A percentile compares a stretch with the other conserved stretches of the same genome.
Evolutionary conservation across 73 alveolate genomes (phyloP).

Genomic region (Breviolum minutum): DNA sequence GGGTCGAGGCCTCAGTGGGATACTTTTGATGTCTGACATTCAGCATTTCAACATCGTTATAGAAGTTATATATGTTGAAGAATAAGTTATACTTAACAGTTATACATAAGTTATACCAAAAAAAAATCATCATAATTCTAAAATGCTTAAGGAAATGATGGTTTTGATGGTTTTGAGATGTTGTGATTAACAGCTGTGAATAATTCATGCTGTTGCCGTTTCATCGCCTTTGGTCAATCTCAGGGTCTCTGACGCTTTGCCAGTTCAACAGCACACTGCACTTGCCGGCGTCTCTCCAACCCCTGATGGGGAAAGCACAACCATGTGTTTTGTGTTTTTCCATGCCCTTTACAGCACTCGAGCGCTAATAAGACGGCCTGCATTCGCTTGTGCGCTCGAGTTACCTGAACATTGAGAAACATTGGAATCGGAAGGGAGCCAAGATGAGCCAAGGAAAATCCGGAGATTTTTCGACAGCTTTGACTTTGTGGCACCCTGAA

Average conservation of each 20-base stretch:
- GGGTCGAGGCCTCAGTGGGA: background rate
- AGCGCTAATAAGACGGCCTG: constrained; percentile 8
- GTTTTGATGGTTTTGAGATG: no score
- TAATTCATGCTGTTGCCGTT: background rate
- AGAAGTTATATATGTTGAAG: no score
- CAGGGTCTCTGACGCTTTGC: constrained; percentile 12
- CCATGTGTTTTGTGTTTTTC: background rate
- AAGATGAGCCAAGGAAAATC: background rate
- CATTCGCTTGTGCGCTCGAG: constrained; percentile 91
- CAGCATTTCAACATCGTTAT: no score
- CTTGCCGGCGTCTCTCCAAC: constrained; percentile 81
- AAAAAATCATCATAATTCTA: no score
- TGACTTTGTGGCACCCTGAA: background rate
- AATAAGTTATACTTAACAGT: no score
- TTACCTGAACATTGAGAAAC: background rate
- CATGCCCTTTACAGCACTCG: background rate
- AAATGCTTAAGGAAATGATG: no score
- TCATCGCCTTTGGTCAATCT: background rate
- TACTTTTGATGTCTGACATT: no score
- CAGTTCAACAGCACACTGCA: constrained; percentile 59
- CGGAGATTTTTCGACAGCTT: no score
- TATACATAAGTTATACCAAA: no score
- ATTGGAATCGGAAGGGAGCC: background rate
- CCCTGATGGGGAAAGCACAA: background rate
- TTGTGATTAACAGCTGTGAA: no score